Base-by-base conservation (phyloP, 805 yeast species). In the Wickerhamomyces mucosus region DNA sequence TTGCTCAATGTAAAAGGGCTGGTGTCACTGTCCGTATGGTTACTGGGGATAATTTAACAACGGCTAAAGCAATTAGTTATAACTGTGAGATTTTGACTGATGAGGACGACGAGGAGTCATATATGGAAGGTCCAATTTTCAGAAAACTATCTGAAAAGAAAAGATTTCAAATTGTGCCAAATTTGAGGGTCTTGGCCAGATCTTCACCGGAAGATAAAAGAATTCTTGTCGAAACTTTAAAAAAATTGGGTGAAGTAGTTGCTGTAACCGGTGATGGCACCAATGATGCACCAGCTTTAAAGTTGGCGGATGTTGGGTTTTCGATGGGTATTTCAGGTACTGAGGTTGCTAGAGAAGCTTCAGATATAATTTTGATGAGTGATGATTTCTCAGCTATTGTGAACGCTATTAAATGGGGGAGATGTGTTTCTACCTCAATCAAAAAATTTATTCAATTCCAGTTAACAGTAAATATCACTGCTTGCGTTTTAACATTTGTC, bases 221-320 rank as follows among this genome's bases (percentile, higher is more conserved):
- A 36, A 61, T 83, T 18, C 66, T 92, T 27, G 98, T 94, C 21
- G 82, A 79, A 40, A 76, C 86, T 10, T 64, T 92, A 45, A 77
- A 79, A 48, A 63, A 67, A 22, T 66, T 75, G 50, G 94, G 94
- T 16, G 96, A 92, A 50, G 94, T 89, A 21, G 98, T 92, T 30
- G 98, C 98, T 2, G 97, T 89, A 21, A 92, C 99, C 23, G 99
- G 98, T 52, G 99, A 92, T 56, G 99, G 99, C 58, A 89, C 97
- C 7, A 92, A 92, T 55, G 99, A 92, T 67, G 98, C 97, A 0
- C 96, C 96, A 12, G 97, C 98, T 4, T 69, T 92, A 50, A 85
- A 89, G 51, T 66, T 88, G 37, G 99, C 98, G 0, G 97, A 92
- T 59, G 95, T 92, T 36, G 99, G 99, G 2, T 89, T 92, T 52